Evolutionary conservation across 805 yeast species (phyloP), one percentile per base, ranked within the genome.

Genomic region (Metschnikowia lunata): DNA sequence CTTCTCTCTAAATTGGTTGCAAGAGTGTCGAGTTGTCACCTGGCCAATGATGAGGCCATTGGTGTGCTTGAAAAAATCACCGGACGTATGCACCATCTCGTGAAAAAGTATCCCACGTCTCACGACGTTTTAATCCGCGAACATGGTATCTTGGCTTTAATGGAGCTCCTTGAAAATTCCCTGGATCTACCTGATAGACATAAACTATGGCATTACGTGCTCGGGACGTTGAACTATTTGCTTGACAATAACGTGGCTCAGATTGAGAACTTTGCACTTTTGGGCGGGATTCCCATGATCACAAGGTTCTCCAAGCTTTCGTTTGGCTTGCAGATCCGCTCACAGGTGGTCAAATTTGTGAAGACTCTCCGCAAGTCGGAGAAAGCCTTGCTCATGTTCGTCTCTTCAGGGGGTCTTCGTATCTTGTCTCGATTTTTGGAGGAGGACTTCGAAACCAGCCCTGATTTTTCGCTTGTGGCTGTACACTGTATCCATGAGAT

Each of bases 381-480:
- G 12, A 52, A 49, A 23, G 67, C 73, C 1, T 47, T 73, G 10
- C 57, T 67, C 4, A 61, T 66, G 64, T 71, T 74, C 47, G 63
- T 74, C 5, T 68, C 76, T 3, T 61, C 71, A 40, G 80, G 80
- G 4, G 77, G 78, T 0, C 57, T 77, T 15, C 58, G 68, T 28
- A 67, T 74, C 3, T 57, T 75, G 28, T 55, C 74, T 1, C 69
- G 71, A 32, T 71, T 75, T 47, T 63, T 75, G 4, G 78, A 74
- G 43, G 78, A 71, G 42, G 78, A 74, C 46, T 66, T 67, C 41
- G 72, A 66, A 34, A 34, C 59, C 1, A 55, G 63, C 4, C 75
- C 73, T 0, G 63, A 59, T 13, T 63, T 72, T 43, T 67, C 75
- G 1, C 41, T 64, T 8, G 66, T 64, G 13, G 56, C 73, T 4